Conservation (phyloP, 306 rosid species). For the Nissolia schottii region DNA sequence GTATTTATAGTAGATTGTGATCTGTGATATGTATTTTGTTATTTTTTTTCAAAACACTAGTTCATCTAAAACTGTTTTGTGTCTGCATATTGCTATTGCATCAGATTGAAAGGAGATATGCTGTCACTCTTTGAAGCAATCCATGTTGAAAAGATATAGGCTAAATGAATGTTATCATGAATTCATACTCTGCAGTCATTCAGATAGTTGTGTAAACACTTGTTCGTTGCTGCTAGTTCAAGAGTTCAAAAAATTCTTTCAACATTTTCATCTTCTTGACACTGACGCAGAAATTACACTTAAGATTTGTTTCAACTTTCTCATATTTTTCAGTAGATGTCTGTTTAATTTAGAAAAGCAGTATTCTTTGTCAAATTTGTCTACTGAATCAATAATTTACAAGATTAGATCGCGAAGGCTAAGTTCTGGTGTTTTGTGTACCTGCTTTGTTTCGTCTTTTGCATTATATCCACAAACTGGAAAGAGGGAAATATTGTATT, state of each 20-base stretch:
- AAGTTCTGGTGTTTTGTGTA: background rate
- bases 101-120: background rate
- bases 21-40: background rate
- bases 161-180: background rate
- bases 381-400: background rate
- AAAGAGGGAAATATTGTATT: background rate
- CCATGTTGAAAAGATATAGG: background rate
- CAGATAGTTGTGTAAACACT: background rate
- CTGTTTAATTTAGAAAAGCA: constrained; percentile 2
- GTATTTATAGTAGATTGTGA: background rate
- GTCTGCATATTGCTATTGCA: background rate
- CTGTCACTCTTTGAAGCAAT: background rate
- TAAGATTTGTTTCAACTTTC: background rate
- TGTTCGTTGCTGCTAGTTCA: constrained; percentile 1
- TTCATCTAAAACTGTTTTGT: background rate
- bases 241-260: background rate
- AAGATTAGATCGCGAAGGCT: background rate
- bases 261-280: background rate
- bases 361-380: background rate
- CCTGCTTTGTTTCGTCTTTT: background rate
- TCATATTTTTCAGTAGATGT: background rate
- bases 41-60: background rate
- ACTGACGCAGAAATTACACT: background rate
- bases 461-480: background rate
- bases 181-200: background rate